Percentiles rank a stretch among this genome's conserved stretches.
Conservation (phyloP, 345 rosid species). For the Nephelium lappaceum region DNA sequence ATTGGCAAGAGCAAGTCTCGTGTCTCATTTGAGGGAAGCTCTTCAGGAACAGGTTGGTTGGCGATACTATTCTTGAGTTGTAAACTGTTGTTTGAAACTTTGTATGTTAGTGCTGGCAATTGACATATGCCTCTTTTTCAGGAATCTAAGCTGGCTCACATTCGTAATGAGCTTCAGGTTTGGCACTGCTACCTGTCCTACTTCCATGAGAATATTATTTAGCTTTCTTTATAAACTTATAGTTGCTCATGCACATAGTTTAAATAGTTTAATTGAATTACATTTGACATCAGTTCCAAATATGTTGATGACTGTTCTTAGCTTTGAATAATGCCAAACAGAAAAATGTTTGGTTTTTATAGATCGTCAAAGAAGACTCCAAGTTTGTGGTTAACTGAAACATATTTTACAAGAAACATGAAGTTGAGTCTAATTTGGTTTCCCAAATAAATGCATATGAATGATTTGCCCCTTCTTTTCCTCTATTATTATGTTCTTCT, state of each 20-base stretch:
- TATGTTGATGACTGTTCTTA: neutral
- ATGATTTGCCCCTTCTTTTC: neutral
- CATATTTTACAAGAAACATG: neutral
- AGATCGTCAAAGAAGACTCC: neutral
- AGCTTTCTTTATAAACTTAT: neutral
- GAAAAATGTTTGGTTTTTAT: neutral
- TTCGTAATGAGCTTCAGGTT: slow-evolving; percentile 87
- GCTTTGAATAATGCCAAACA: neutral
- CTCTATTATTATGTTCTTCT: neutral
- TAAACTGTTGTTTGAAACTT: slow-evolving; percentile 3
- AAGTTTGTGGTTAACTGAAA: neutral
- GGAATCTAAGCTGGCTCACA: slow-evolving; percentile 82
- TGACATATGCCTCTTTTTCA: slow-evolving; percentile 34
- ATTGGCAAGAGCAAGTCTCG: slow-evolving; percentile 70
- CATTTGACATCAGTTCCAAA: neutral
- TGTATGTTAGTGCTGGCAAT: slow-evolving; percentile 20
- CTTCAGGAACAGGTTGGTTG: slow-evolving; percentile 83
- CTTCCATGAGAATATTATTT: neutral
- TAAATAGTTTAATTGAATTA: slow-evolving; percentile 1
- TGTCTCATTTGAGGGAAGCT: slow-evolving; percentile 73
- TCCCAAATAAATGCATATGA: neutral
- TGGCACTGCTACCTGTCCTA: slow-evolving; percentile 15
- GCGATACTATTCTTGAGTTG: slow-evolving; percentile 15
- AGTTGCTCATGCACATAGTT: neutral
- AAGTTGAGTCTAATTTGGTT: neutral